Percentiles rank a stretch among this genome's conserved stretches.
These are phyloP conservation scores for Amanita polypyramis DNA, from an alignment of 768 basidiomycete genomes.

Conservation along the genomic window DNA sequence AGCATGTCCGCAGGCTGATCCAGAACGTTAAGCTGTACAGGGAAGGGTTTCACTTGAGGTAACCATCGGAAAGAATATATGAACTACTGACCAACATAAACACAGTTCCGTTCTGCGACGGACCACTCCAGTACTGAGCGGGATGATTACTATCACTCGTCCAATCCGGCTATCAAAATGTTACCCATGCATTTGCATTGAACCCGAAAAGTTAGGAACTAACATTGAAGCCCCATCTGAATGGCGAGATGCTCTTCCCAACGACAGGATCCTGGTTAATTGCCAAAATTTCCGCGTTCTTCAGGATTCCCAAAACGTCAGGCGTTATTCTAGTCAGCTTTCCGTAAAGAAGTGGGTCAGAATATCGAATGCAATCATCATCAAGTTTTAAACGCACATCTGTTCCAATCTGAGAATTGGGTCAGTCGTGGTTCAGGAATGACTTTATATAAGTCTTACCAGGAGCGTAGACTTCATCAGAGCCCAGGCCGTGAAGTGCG, in stretches of 20 bases:
- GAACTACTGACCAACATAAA: slow-evolving; percentile 47
- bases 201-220: slow-evolving; percentile 10
- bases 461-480: slow-evolving; percentile 56
- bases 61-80: not conserved
- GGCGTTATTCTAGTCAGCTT: slow-evolving; percentile 42
- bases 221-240: slow-evolving; percentile 61
- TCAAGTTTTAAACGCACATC: slow-evolving; percentile 24
- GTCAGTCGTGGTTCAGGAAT: not conserved
- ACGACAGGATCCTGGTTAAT: slow-evolving; percentile 60
- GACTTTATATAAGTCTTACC: slow-evolving; percentile 13
- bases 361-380: not conserved
- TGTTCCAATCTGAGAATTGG: slow-evolving; percentile 33
- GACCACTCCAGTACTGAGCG: slow-evolving; percentile 58
- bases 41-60: not conserved
- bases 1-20: slow-evolving; percentile 39
- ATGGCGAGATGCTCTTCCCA: slow-evolving; percentile 53
- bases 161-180: slow-evolving; percentile 22
- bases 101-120: slow-evolving; percentile 45
- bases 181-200: too few relatives aligned
- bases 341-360: not conserved
- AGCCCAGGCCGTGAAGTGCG: slow-evolving; percentile 68
- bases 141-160: slow-evolving; percentile 35
- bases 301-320: slow-evolving; percentile 44
- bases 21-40: slow-evolving; percentile 42
- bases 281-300: slow-evolving; percentile 52